Percentiles rank a stretch among this genome's conserved stretches.
These are phyloP conservation scores for Aaosphaeria pasadenensis DNA, from an alignment of 2,329 filamentous ascomycete genomes.

Conservation along the genomic window DNA sequence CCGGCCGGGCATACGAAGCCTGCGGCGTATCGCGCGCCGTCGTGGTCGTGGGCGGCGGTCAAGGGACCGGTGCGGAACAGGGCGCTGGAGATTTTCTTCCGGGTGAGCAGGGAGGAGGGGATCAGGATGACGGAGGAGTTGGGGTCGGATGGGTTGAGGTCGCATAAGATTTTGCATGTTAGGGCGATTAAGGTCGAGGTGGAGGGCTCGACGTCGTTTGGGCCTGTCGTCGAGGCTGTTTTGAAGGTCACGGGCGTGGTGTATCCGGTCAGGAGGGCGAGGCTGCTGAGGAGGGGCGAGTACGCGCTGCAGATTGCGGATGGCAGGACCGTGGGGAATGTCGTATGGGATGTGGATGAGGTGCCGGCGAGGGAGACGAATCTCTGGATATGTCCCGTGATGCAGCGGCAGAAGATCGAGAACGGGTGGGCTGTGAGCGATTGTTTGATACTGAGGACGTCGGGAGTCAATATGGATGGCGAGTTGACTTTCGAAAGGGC, in stretches of 20 bases:
- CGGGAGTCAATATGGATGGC: neutral
- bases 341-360: slow-evolving; percentile 15
- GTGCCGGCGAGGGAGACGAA: slow-evolving; percentile 22
- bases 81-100: slow-evolving; percentile 1
- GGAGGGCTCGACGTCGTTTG: slow-evolving; percentile 1
- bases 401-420: slow-evolving; percentile 1
- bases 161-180: slow-evolving; percentile 1
- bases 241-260: neutral
- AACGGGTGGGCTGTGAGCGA: slow-evolving; percentile 1
- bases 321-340: neutral
- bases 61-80: slow-evolving; percentile 1
- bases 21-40: slow-evolving; percentile 1
- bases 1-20: neutral
- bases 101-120: neutral
- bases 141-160: neutral
- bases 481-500: slow-evolving; percentile 5
- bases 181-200: slow-evolving; percentile 1
- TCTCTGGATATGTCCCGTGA: slow-evolving; percentile 3
- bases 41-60: slow-evolving; percentile 5
- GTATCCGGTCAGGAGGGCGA: neutral
- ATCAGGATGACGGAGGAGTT: slow-evolving; percentile 1
- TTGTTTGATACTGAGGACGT: neutral
- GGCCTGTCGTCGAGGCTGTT: slow-evolving; percentile 1
- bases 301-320: neutral
- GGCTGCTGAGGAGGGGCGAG: neutral